A percentile compares a stretch with the other conserved stretches of the same genome.
These are phyloP conservation scores for Thermothielavioides terrestris DNA, from an alignment of 495 filamentous ascomycete genomes.

Conservation along the genomic window DNA sequence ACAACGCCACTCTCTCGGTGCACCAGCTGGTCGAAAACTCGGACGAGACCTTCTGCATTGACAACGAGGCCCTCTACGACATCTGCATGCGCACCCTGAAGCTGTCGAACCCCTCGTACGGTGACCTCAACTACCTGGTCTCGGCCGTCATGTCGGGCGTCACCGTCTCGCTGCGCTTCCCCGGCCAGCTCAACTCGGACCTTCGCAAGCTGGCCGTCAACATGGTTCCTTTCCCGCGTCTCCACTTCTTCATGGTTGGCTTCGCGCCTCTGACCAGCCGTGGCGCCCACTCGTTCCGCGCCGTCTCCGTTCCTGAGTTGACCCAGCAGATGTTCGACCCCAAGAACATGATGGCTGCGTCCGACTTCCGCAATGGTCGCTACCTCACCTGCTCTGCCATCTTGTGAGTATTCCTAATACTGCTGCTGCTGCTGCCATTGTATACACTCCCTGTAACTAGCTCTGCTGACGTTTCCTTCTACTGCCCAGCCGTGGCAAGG, in stretches of 20 bases:
- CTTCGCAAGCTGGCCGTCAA: constrained; percentile 99
- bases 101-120: constrained; percentile 96
- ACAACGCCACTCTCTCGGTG: constrained; percentile 98
- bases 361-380: constrained; percentile 98
- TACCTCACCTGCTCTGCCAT: constrained; percentile 99
- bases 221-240: constrained; percentile 99
- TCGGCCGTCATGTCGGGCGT: constrained; percentile 99
- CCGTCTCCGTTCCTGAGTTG: constrained; percentile 93
- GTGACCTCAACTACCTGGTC: constrained; percentile 98
- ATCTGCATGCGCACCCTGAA: constrained; percentile 99
- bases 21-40: constrained; percentile 99
- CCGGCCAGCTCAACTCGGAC: constrained; percentile 99
- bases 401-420: constrained; percentile 58
- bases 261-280: constrained; percentile 98
- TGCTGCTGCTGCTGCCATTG: too few species aligned
- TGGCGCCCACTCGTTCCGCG: constrained; percentile 90
- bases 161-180: constrained; percentile 97
- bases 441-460: too few species aligned
- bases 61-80: constrained; percentile 99
- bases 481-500: constrained; percentile 89
- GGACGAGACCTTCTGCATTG: constrained; percentile 99
- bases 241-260: constrained; percentile 99
- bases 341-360: constrained; percentile 99
- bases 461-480: too few species aligned
- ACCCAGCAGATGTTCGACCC: constrained; percentile 99